Conservation (phyloP, 2,329 filamentous ascomycete genomes). For the Verticillium zaregamsianum region DNA sequence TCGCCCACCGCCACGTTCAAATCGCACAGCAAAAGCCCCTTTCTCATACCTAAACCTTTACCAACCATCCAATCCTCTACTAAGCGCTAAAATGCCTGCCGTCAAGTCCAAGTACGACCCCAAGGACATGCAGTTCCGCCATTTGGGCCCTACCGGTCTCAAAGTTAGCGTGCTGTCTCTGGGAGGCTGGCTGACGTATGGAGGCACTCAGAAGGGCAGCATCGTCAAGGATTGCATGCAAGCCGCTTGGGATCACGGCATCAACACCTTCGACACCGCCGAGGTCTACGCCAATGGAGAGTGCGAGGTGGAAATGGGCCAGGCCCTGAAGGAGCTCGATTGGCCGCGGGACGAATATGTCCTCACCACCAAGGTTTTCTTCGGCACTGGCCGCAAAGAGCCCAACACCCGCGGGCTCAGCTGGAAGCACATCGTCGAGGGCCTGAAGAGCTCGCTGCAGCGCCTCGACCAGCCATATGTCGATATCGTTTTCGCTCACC, state of each 20-base stretch:
- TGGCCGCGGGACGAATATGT: constrained; percentile 61
- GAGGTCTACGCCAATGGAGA: constrained; percentile 57
- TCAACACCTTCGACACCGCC: constrained; percentile 62
- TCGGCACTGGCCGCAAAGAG: constrained; percentile 22
- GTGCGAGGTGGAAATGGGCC: constrained; percentile 60
- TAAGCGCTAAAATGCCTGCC: background rate
- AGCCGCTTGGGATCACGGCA: constrained; percentile 53
- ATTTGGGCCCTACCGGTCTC: constrained; percentile 49
- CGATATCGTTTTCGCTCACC: constrained; percentile 66
- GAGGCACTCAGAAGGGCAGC: constrained; percentile 59
- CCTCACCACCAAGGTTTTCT: constrained; percentile 45
- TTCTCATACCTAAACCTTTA: no score
- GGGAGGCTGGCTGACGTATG: constrained; percentile 64
- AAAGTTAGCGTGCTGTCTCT: constrained; percentile 65
- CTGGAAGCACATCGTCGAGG: constrained; percentile 59
- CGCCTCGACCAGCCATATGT: constrained; percentile 59
- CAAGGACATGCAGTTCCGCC: constrained; percentile 40
- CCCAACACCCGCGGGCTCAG: constrained; percentile 57
- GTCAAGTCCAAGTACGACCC: constrained; percentile 2
- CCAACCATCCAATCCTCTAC: background rate
- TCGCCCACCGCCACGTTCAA: background rate
- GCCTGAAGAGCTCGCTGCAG: constrained; percentile 51
- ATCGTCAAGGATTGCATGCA: constrained; percentile 59
- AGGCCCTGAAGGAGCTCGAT: constrained; percentile 53
- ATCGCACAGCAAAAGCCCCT: background rate